Conservation (phyloP, 2,329 filamentous ascomycete species). For the Pseudocercospora cruenta region DNA sequence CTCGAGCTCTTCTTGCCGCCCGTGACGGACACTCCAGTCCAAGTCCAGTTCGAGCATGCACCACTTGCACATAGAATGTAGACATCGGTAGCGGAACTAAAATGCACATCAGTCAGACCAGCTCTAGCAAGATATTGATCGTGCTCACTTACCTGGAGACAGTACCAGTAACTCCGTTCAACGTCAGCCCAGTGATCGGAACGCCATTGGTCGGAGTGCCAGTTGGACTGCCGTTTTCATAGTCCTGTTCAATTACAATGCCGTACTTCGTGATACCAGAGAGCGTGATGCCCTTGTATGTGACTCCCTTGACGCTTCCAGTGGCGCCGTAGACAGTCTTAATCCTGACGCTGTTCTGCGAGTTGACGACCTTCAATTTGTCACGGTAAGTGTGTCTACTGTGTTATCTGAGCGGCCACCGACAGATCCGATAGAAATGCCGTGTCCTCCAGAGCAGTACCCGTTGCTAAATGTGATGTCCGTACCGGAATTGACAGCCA, state of each 20-base stretch:
- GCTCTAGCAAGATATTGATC: not conserved
- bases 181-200: constrained; percentile 54
- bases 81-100: constrained; percentile 43
- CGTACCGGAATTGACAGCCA: constrained; percentile 42
- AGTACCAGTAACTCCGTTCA: constrained; percentile 50
- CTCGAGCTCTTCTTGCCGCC: constrained; percentile 5
- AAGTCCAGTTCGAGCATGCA: constrained; percentile 58
- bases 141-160: constrained; percentile 35
- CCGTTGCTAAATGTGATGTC: constrained; percentile 29
- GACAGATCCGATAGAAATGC: constrained; percentile 43
- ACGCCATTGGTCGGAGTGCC: constrained; percentile 43
- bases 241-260: constrained; percentile 63
- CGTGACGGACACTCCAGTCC: constrained; percentile 40
- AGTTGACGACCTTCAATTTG: constrained; percentile 50
- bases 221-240: constrained; percentile 52
- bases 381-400: constrained; percentile 54
- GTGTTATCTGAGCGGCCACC: constrained; percentile 56
- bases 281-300: constrained; percentile 57
- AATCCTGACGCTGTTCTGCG: constrained; percentile 56
- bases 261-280: constrained; percentile 56
- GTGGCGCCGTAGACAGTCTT: constrained; percentile 56
- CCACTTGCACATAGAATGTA: constrained; percentile 59
- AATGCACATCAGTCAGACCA: not conserved
- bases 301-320: constrained; percentile 56
- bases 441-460: constrained; percentile 28